Evolutionary conservation across 768 basidiomycete genomes (phyloP).

Genomic region (Cyathus striatus): DNA sequence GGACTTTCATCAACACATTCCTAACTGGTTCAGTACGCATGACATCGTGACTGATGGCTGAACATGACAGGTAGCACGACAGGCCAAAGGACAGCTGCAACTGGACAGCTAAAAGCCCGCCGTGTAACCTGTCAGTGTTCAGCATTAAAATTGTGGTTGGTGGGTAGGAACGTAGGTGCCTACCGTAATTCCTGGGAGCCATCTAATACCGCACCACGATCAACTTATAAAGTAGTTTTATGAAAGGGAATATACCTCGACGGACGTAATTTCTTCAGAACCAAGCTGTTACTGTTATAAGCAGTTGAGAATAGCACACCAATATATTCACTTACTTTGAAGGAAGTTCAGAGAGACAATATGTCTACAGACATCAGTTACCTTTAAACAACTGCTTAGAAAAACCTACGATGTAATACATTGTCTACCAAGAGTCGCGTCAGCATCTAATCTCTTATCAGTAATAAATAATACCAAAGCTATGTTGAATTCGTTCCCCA

Average conservation of each 20-base stretch:
- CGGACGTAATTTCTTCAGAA: constrained; percentile 60
- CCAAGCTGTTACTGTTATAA: constrained; percentile 26
- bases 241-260: constrained; percentile 36
- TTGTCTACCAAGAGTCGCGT: constrained; percentile 37
- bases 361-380: constrained; percentile 29
- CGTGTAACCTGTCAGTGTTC: no score
- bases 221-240: background rate
- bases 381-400: background rate
- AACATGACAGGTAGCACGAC: no score
- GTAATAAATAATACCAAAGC: constrained; percentile 41
- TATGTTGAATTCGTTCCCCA: constrained; percentile 59
- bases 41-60: no score
- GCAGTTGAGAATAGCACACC: background rate
- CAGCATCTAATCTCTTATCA: background rate
- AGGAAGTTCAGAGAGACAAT: constrained; percentile 64
- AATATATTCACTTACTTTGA: constrained; percentile 44
- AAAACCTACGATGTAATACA: constrained; percentile 60
- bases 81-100: no score
- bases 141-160: no score
- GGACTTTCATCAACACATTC: no score
- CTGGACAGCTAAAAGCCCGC: no score
- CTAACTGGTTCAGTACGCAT: no score
- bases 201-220: constrained; percentile 24
- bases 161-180: constrained; percentile 12
- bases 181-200: constrained; percentile 66